These are phyloP conservation scores for Eucalyptus leucophloia DNA, from an alignment of 345 rosid genomes.

Conservation along the genomic window DNA sequence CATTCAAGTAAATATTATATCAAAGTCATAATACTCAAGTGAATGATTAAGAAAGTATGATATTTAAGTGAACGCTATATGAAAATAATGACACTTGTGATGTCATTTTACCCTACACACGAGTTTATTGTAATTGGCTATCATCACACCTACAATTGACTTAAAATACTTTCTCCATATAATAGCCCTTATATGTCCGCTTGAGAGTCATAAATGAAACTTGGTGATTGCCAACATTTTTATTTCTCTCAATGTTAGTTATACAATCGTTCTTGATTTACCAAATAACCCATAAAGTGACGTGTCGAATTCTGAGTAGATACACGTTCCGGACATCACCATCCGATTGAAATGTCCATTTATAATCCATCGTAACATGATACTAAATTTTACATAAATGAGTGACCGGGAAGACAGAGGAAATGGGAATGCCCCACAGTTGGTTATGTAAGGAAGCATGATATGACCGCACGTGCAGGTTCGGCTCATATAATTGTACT, in stretches of 20 bases:
- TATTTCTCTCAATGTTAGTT: neutral
- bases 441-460: neutral
- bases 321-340: neutral
- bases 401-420: neutral
- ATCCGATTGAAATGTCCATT: neutral
- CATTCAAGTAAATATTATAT: neutral
- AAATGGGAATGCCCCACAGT: neutral
- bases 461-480: neutral
- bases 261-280: neutral
- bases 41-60: rapidly evolving
- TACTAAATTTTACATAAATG: neutral
- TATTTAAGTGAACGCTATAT: neutral
- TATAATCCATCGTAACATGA: neutral
- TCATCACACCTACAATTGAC: neutral
- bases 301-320: neutral
- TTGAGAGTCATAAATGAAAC: neutral
- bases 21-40: rapidly evolving
- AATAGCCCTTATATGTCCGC: neutral
- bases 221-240: neutral
- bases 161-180: neutral
- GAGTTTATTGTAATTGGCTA: neutral
- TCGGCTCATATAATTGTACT: neutral
- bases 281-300: neutral
- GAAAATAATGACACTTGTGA: neutral
- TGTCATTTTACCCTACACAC: neutral